phyloP scores from a whole-genome alignment of 805 yeast genomes.

The Hanseniaspora lachancei region DNA sequence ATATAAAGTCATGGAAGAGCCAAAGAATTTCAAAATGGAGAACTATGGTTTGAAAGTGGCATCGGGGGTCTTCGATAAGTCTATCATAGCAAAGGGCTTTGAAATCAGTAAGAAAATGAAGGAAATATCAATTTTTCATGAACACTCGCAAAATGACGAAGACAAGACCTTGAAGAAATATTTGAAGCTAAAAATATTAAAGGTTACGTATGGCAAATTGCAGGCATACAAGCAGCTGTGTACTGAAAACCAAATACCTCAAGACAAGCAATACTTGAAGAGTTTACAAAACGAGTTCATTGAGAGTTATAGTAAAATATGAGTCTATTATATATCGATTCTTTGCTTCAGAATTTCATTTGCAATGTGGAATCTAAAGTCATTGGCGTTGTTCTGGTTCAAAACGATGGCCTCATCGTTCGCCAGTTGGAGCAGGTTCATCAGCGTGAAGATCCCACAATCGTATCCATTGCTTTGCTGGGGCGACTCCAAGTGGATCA shows the following conservation, averaged over 20 bases:
- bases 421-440: constrained; percentile 53
- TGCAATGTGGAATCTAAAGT: constrained; percentile 39
- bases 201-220: neutral
- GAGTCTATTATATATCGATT: neutral
- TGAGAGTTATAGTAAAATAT: neutral
- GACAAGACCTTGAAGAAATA: constrained; percentile 11
- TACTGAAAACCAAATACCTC: neutral
- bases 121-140: neutral
- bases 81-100: constrained; percentile 23
- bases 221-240: neutral
- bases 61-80: constrained; percentile 19
- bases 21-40: constrained; percentile 16
- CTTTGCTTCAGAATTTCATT: constrained; percentile 8
- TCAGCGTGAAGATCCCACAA: constrained; percentile 88
- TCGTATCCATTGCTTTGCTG: constrained; percentile 83
- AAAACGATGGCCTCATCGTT: constrained; percentile 24
- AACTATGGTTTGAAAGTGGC: constrained; percentile 28
- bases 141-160: neutral
- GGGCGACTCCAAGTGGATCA: constrained; percentile 42
- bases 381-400: constrained; percentile 26
- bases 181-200: constrained; percentile 10
- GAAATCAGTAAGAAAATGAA: constrained; percentile 18
- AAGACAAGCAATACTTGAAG: neutral
- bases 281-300: neutral
- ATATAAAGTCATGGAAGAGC: constrained; percentile 22